These are phyloP conservation scores for Macrophomina tecta DNA, from an alignment of 2,329 filamentous ascomycete species.

Conservation along the genomic window DNA sequence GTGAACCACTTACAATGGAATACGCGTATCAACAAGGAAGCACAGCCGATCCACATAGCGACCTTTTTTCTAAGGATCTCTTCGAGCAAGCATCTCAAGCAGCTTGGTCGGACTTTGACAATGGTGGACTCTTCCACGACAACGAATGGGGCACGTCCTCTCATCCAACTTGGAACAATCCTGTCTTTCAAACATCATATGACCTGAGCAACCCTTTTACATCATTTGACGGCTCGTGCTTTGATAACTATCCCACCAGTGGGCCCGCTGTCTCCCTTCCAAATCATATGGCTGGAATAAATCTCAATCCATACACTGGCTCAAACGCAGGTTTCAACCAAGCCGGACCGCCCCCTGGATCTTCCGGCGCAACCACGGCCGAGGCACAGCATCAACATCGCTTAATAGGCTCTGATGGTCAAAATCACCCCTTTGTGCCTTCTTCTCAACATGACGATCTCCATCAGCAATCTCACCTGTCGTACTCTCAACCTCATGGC, in stretches of 20 bases:
- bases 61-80: neutral
- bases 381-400: no score
- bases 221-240: neutral
- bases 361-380: no score
- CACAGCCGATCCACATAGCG: neutral
- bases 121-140: neutral
- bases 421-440: no score
- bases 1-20: neutral
- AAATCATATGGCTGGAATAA: neutral
- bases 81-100: neutral
- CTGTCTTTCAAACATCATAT: neutral
- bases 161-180: neutral
- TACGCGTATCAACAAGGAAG: neutral
- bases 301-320: neutral
- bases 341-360: neutral
- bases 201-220: slow-evolving; percentile 10
- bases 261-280: neutral
- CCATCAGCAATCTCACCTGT: no score
- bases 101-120: neutral
- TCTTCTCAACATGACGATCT: no score
- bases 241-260: neutral
- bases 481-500: no score
- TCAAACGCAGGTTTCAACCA: neutral
- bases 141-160: neutral
- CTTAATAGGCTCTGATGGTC: no score